Evolutionary conservation across 805 yeast genomes (phyloP), one percentile per base, ranked within the genome.

Genomic region (Zygotorulaspora chibaensis): DNA sequence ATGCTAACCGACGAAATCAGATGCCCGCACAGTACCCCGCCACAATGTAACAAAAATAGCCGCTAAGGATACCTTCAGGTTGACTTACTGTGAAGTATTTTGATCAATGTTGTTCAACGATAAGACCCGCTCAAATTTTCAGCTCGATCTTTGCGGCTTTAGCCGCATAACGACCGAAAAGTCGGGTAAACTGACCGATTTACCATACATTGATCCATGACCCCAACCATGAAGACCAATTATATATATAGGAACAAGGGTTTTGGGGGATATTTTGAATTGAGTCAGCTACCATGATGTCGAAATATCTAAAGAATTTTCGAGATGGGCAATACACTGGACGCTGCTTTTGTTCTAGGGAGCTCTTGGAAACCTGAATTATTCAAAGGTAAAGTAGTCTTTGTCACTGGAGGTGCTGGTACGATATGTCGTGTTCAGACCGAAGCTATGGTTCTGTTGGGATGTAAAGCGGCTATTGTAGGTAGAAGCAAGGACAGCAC

Each of bases 331-430:
- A 62, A 59, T 35, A 55, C 65, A 10, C 43, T 70, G 37, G 62
- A 58, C 43, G 12, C 43, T 29, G 45, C 57, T 3, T 70, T 60
- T 49, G 55, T 68, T 5, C 28, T 45, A 2, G 56, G 60, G 25
- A 50, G 67, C 2, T 55, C 66, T 0, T 70, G 72, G 69, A 81
- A 82, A 52, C 79, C 82, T 1, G 84, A 77, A 53, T 57, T 88
- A 33, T 89, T 89, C 70, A 74, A 80, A 47, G 95, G 85, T 11
- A 89, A 89, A 63, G 96, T 87, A 2, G 93, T 81, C 4, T 85
- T 90, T 54, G 87, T 88, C 42, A 91, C 98, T 1, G 98, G 98
- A 5, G 97, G 97, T 11, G 93, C 97, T 2, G 97, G 97, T 10
- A 81, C 96, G n/a, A 90, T 91, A 45, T 90, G 97, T 65, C 72